Evolutionary conservation across 768 basidiomycete species (phyloP), one percentile per base, ranked within the genome.

Genomic region (Boletus sensibilis): DNA sequence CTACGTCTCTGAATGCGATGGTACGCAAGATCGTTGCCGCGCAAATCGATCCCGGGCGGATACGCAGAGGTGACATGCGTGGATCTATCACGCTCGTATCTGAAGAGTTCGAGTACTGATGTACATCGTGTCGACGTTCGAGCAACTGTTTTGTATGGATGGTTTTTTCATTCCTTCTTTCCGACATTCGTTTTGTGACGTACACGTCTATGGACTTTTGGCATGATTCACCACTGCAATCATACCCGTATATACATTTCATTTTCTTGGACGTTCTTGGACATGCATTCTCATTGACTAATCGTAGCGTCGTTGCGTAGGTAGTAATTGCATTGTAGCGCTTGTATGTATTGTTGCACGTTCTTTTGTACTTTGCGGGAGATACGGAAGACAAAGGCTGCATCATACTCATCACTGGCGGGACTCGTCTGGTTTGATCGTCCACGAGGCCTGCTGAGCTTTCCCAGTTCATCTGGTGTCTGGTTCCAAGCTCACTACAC

Each of bases 21-120:
- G 80, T 91, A 9, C 77, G 90, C 40, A 86, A 88, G 68, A 73
- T 81, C 40, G 78, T 90, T 10, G 78, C 86, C 1, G 68, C 76
- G 31, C 81, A 84, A 55, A 87, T 89, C 56, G 77, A 82, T 65
- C 82, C 85, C 21, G 62, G 60, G 31, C 76, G 79, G 54, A 74
- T 86, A 56, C 63, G 76, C 55, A 70, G 73, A 45, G 87, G 84
- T 4, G 84, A 87, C 68, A 75, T 77, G 69, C 78, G 81, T 37
- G 84, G 87, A 18, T 78, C 75, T 21, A 81, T 90, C 53, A 70
- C 79, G 29, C 77, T 89, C 50, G 76, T 87, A 31, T 83, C 83
- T 2, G 88, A 90, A 64, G 85, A 90, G 59, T 88, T 86, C 64
- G 81, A 82, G 54, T 83, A 80, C 61, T 88, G 68, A 79, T 18